Base-by-base conservation (phyloP, 805 yeast species). In the Kluyveromyces lactis region DNA sequence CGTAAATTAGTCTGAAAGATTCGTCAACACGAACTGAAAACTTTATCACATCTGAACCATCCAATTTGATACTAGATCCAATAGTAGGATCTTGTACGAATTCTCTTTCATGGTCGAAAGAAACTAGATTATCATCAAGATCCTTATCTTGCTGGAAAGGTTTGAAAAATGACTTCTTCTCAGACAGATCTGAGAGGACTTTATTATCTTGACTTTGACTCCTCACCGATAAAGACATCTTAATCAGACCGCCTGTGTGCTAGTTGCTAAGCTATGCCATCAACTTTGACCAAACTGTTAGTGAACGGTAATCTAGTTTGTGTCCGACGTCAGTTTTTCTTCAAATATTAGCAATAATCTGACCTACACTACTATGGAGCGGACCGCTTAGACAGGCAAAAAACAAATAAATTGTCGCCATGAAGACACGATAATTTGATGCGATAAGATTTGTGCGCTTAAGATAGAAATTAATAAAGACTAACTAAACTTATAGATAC, bases 11-110 rank as follows among this genome's bases (percentile, higher is more conserved):
- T n/a, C 19, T 19, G 8, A 5, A 11, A 11, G 33, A 11, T 18
- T 18, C 21, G 13, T 27, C 24, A n/a, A 23, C 15, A 15, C 35
- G 4, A 10, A 34, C 10, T n/a, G 37, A 34, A 34, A 3, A 34
- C 11, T 26, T 34, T 7, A 34, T 15, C 4, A 34, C 37, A 34
- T 34, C 30, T 4, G 18, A 24, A 3, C 37, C 30, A 9, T 34
- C 37, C 18, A 34, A 17, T 16, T 34, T 34, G 13, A 34, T n/a
- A 21, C 37, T 34, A 12, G 37, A 34, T 6, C 37, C 37, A 34
- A 34, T 34, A 2, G 37, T 34, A 10, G 29, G 37, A 13, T 24
- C 29, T 9, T 34, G 37, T 10, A 26, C 18, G 2, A 16, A 26
- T 11, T 24, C 15, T 34, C 21, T 34, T 3, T 24, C 29, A 12